Percentiles rank a stretch among this genome's conserved stretches.
Conservation (phyloP, 805 yeast species). For the Candida maltosa region DNA sequence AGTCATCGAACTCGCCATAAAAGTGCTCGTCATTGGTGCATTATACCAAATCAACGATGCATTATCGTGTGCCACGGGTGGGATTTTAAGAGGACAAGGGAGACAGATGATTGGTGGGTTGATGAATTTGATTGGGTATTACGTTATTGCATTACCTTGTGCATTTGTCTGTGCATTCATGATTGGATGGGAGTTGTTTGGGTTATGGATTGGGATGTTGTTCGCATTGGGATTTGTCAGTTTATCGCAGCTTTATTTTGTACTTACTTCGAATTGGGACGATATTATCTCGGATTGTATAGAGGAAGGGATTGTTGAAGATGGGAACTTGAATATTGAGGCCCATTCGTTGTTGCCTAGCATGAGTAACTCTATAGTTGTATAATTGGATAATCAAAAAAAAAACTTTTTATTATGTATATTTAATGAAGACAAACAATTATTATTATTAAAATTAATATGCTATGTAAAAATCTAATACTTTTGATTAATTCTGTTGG, state of each 20-base stretch:
- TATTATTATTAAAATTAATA: too few relatives aligned
- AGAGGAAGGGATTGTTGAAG: conserved; percentile 41
- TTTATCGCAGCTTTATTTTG: conserved; percentile 37
- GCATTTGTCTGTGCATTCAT: conserved; percentile 44
- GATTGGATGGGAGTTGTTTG: conserved; percentile 35
- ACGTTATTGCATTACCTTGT: conserved; percentile 47
- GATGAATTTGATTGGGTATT: conserved; percentile 46
- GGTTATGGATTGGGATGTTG: conserved; percentile 49
- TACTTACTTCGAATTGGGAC: conserved; percentile 43
- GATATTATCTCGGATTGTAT: conserved; percentile 35
- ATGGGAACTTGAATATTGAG: conserved; percentile 25
- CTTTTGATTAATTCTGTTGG: too few relatives aligned
- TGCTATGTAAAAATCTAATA: too few relatives aligned
- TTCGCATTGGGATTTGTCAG: conserved; percentile 42
- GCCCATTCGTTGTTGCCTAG: conserved; percentile 29
- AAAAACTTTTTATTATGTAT: too few relatives aligned
- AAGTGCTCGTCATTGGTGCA: conserved; percentile 44
- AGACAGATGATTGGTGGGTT: conserved; percentile 55
- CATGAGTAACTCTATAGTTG: conserved; percentile 18
- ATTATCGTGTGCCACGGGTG: conserved; percentile 47
- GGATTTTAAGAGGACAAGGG: conserved; percentile 58
- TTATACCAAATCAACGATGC: conserved; percentile 53
- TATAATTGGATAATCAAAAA: too few relatives aligned
- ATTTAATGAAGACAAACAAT: too few relatives aligned
- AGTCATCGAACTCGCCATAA: conserved; percentile 35